These are phyloP conservation scores for Tephrocybe sp. DNA, from an alignment of 768 basidiomycete genomes.

Conservation along the genomic window DNA sequence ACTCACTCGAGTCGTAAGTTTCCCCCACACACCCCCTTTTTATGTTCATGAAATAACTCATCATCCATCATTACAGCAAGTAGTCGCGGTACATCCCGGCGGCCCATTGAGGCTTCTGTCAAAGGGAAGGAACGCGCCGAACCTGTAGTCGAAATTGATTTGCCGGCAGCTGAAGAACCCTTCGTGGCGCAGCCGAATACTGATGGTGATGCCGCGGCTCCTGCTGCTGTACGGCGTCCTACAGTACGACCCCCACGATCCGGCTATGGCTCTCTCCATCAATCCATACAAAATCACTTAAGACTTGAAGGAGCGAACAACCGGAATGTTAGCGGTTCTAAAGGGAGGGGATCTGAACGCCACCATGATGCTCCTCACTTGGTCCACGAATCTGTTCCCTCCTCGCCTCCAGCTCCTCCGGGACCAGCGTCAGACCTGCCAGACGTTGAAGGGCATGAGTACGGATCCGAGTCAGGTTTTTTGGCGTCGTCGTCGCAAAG, in stretches of 20 bases:
- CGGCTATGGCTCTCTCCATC: constrained; percentile 38
- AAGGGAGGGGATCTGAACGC: not conserved
- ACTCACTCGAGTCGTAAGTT: not conserved
- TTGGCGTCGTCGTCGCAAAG: constrained; percentile 2
- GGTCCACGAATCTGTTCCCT: not conserved
- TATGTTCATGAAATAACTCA: not conserved
- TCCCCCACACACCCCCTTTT: no score
- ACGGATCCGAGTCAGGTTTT: not conserved
- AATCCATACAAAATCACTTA: constrained; percentile 50
- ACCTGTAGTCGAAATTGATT: not conserved
- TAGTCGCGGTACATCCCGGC: not conserved
- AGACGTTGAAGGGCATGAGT: not conserved
- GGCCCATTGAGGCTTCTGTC: not conserved
- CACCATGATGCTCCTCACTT: constrained; percentile 4
- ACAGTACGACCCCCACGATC: constrained; percentile 4
- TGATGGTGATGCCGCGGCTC: not conserved
- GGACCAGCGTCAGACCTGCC: constrained; percentile 23
- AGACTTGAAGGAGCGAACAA: constrained; percentile 5
- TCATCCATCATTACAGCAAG: not conserved
- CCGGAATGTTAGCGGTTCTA: not conserved
- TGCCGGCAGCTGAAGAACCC: not conserved
- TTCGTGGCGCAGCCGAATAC: constrained; percentile 6
- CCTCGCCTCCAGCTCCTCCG: constrained; percentile 18
- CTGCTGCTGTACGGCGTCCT: not conserved
- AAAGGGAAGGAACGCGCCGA: constrained; percentile 12